Conservation (phyloP, 345 rosid species). For the Gossypium rotundifolium region DNA sequence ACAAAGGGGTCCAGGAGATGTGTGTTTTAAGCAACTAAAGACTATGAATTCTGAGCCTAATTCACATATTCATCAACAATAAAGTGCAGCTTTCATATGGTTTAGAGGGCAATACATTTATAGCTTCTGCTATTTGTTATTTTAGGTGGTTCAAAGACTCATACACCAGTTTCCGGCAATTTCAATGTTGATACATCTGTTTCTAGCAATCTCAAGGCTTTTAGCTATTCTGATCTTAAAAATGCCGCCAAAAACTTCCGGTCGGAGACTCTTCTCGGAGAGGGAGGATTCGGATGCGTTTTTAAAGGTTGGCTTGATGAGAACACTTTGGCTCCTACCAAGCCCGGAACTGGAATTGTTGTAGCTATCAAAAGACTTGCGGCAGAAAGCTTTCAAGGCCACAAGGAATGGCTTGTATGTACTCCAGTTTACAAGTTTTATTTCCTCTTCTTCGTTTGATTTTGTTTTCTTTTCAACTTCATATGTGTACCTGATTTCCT, state of each 20-base stretch:
- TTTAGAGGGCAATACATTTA: neutral
- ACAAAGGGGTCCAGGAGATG: neutral
- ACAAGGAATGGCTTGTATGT: constrained; percentile 77
- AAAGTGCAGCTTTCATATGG: neutral
- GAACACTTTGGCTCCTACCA: constrained; percentile 49
- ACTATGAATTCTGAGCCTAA: neutral
- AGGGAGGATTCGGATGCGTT: constrained; percentile 68
- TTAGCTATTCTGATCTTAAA: constrained; percentile 46
- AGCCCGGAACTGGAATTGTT: constrained; percentile 45
- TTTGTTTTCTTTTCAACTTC: neutral
- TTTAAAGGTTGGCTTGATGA: constrained; percentile 65
- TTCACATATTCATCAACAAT: neutral
- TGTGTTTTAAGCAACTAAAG: neutral
- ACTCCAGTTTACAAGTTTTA: neutral
- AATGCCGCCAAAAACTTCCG: constrained; percentile 54
- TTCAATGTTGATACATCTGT: constrained; percentile 26
- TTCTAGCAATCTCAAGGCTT: constrained; percentile 40
- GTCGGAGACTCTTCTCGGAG: constrained; percentile 48
- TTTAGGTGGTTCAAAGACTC: constrained; percentile 29
- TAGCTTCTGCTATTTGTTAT: neutral
- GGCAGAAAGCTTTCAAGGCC: constrained; percentile 65
- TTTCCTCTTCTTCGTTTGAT: neutral
- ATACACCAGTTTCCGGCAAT: constrained; percentile 20
- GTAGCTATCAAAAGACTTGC: constrained; percentile 64
- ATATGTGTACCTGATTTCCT: neutral